phyloP scores from a whole-genome alignment of 139 green algal species.

The Raphidocelis subcapitata region DNA sequence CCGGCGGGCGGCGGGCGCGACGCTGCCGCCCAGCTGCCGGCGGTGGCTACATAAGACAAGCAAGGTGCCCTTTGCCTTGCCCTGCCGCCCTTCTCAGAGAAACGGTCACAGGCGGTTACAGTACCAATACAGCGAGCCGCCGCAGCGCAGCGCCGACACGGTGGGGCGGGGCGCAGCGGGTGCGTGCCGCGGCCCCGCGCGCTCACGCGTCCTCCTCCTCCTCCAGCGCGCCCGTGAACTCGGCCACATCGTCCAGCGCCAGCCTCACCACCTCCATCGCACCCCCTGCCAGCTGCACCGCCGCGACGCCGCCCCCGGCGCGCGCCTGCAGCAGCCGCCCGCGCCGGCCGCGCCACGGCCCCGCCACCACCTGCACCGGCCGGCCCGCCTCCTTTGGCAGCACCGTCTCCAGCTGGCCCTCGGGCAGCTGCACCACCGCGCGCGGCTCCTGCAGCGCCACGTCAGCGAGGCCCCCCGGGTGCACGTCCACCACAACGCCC shows the following conservation, averaged over 20 bases:
- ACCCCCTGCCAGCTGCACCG: slow-evolving; percentile 64
- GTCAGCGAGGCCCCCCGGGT: slow-evolving; percentile 52
- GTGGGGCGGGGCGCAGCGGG: no score
- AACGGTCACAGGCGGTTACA: no score
- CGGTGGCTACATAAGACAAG: no score
- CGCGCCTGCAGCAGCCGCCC: slow-evolving; percentile 55
- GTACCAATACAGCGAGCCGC: no score
- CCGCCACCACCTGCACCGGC: slow-evolving; percentile 63
- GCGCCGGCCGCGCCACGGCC: slow-evolving; percentile 48
- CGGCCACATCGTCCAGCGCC: slow-evolving; percentile 68
- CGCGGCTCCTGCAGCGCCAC: slow-evolving; percentile 60
- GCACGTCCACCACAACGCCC: slow-evolving; percentile 68
- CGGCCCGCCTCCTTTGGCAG: slow-evolving; percentile 64
- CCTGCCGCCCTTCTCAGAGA: no score
- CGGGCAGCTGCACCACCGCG: slow-evolving; percentile 41
- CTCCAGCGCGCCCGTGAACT: slow-evolving; percentile 38
- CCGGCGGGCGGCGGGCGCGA: no score
- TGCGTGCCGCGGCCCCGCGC: no score
- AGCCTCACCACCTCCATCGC: slow-evolving; percentile 67
- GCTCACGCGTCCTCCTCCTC: slow-evolving; percentile 13
- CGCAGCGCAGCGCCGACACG: no score
- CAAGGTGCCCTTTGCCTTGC: no score
- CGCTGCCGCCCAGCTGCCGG: no score
- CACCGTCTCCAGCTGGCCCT: slow-evolving; percentile 76
- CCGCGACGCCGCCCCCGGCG: slow-evolving; percentile 33